These are phyloP conservation scores for Saturnispora dispora DNA, from an alignment of 805 yeast genomes.

Conservation along the genomic window DNA sequence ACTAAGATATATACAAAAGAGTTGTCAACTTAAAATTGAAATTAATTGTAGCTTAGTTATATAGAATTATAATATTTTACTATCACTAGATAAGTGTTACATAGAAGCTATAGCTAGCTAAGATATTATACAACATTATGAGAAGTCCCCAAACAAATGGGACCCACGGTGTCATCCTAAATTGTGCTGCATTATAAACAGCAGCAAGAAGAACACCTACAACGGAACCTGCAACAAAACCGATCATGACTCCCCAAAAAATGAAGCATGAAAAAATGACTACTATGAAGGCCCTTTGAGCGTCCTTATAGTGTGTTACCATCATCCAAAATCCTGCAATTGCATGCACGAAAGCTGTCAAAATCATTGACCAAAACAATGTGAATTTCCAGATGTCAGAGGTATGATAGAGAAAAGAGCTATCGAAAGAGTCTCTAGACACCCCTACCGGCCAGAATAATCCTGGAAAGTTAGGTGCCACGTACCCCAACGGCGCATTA, in stretches of 20 bases:
- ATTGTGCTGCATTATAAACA: conserved; percentile 68
- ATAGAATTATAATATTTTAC: not conserved
- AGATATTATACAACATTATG: conserved; percentile 55
- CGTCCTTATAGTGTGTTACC: conserved; percentile 35
- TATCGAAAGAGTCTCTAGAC: conserved; percentile 26
- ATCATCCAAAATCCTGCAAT: conserved; percentile 59
- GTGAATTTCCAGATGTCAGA: conserved; percentile 79
- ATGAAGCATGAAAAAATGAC: conserved; percentile 40
- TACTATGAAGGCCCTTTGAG: conserved; percentile 23
- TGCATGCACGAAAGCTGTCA: conserved; percentile 53
- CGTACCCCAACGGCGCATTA: conserved; percentile 70
- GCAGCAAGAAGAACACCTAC: conserved; percentile 69
- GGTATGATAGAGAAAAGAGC: conserved; percentile 57
- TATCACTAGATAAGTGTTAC: conserved; percentile 1
- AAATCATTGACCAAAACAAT: conserved; percentile 67
- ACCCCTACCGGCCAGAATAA: conserved; percentile 56
- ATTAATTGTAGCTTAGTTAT: not conserved
- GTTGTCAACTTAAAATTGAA: not conserved
- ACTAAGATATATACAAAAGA: not conserved
- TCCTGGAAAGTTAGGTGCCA: conserved; percentile 73
- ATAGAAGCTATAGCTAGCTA: conserved; percentile 52
- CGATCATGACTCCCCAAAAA: conserved; percentile 51
- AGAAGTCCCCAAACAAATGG: conserved; percentile 77
- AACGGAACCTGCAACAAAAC: conserved; percentile 62
- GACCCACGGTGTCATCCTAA: conserved; percentile 91